A percentile compares a stretch with the other conserved stretches of the same genome.
Evolutionary conservation across 768 basidiomycete species (phyloP).

Genomic region (Lentinus brumalis): DNA sequence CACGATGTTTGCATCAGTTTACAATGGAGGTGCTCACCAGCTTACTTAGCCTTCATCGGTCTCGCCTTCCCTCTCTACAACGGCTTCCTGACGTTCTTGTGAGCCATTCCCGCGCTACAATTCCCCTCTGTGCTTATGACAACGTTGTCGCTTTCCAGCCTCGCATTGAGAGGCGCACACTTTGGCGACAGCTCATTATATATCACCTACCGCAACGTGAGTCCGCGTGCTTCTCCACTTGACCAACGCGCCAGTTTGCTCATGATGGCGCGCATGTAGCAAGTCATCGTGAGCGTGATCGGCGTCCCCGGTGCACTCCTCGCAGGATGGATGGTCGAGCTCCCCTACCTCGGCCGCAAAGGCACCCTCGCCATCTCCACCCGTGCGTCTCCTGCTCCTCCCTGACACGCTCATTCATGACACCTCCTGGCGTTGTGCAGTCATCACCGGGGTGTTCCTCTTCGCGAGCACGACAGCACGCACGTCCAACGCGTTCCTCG

Average conservation of each 20-base stretch:
- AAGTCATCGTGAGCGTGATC: constrained; percentile 58
- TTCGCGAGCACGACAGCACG: constrained; percentile 59
- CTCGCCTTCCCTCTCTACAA: constrained; percentile 73
- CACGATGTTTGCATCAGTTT: neutral
- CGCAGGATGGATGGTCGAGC: constrained; percentile 55
- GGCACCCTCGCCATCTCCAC: constrained; percentile 57
- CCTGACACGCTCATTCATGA: neutral
- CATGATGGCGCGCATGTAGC: constrained; percentile 29
- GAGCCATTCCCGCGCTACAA: constrained; percentile 11
- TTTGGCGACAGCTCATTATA: constrained; percentile 72
- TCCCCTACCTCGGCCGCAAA: constrained; percentile 51
- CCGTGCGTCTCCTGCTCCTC: constrained; percentile 27
- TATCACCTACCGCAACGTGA: constrained; percentile 74
- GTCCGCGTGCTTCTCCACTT: constrained; percentile 9
- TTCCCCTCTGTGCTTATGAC: neutral
- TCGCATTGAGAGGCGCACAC: constrained; percentile 63
- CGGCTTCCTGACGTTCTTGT: constrained; percentile 57
- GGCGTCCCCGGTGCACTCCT: constrained; percentile 60
- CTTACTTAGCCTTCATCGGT: constrained; percentile 62
- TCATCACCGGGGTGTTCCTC: constrained; percentile 59
- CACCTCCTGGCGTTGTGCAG: constrained; percentile 21
- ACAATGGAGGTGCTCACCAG: neutral
- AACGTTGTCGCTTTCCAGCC: constrained; percentile 37
- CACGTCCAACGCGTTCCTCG: constrained; percentile 51
- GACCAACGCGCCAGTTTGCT: neutral